phyloP scores from a whole-genome alignment of 2,329 filamentous ascomycete species.

The Thielaviopsis ethacetica region DNA sequence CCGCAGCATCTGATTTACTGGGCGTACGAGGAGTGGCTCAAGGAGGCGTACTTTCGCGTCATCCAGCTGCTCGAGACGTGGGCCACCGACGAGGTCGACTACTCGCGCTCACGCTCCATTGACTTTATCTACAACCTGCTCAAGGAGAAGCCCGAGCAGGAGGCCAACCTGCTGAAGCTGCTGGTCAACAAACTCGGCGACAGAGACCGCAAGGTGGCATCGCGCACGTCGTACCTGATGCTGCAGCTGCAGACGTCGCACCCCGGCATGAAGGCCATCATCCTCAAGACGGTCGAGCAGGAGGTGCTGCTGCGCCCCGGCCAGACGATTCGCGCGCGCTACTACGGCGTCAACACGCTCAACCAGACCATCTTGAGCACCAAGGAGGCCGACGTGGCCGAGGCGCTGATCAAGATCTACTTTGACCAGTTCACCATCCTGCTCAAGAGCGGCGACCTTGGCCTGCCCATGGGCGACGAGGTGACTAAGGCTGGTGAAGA shows the following conservation, averaged over 20 bases:
- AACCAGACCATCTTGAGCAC: constrained; percentile 88
- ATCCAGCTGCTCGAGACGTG: constrained; percentile 81
- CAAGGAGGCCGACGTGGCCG: constrained; percentile 67
- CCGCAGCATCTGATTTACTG: constrained; percentile 69
- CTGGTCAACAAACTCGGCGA: constrained; percentile 96
- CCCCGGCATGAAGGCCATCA: constrained; percentile 81
- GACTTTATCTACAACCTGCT: constrained; percentile 85
- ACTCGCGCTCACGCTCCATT: constrained; percentile 71
- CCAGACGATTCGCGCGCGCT: constrained; percentile 77
- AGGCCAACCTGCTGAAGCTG: constrained; percentile 78
- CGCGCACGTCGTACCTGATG: constrained; percentile 81
- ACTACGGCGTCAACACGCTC: constrained; percentile 89
- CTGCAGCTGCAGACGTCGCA: constrained; percentile 79
- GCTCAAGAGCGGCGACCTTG: constrained; percentile 44
- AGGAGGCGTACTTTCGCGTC: constrained; percentile 83
- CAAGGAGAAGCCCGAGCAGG: constrained; percentile 93
- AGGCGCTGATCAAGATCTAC: constrained; percentile 74
- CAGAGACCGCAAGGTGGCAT: constrained; percentile 87
- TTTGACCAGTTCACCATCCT: constrained; percentile 76
- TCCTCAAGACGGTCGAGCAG: constrained; percentile 71
- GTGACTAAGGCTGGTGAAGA: constrained; percentile 18
- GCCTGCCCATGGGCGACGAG: constrained; percentile 23
- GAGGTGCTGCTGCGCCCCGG: constrained; percentile 77
- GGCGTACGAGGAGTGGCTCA: constrained; percentile 92
- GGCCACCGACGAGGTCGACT: constrained; percentile 92